phyloP scores from a whole-genome alignment of 495 filamentous ascomycete genomes.

The Penicillium odoratum region DNA sequence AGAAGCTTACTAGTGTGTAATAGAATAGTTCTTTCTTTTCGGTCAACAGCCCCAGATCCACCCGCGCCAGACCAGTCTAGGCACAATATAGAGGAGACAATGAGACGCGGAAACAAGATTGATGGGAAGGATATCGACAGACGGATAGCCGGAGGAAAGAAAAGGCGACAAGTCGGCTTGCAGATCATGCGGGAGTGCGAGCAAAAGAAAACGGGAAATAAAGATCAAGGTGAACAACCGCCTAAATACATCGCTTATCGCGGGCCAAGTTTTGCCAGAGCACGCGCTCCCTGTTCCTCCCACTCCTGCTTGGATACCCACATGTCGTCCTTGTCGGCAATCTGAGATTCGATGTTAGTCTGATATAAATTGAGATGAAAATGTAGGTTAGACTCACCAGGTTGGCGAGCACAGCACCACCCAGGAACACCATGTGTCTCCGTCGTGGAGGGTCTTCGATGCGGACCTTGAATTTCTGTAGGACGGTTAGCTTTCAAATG shows the following conservation, averaged over 20 bases:
- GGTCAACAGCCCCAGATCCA: slow-evolving; percentile 25
- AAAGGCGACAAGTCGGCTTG: slow-evolving; percentile 21
- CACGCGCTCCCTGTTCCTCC: slow-evolving; percentile 86
- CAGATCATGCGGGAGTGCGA: slow-evolving; percentile 26
- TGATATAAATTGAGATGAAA: not conserved
- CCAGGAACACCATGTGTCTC: slow-evolving; percentile 98
- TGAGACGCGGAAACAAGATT: slow-evolving; percentile 20
- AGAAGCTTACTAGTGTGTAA: not conserved
- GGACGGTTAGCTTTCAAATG: slow-evolving; percentile 19
- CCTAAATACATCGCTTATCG: slow-evolving; percentile 48
- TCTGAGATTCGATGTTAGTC: slow-evolving; percentile 46
- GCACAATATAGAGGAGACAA: slow-evolving; percentile 26
- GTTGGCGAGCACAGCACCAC: slow-evolving; percentile 94
- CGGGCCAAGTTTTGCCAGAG: slow-evolving; percentile 87
- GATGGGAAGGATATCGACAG: slow-evolving; percentile 28
- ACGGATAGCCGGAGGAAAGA: slow-evolving; percentile 12
- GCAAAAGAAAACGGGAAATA: slow-evolving; percentile 20
- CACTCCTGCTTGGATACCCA: slow-evolving; percentile 97
- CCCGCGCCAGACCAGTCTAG: slow-evolving; percentile 32
- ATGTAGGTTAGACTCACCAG: slow-evolving; percentile 57
- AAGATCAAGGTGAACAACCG: slow-evolving; percentile 15
- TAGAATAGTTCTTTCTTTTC: slow-evolving; percentile 22
- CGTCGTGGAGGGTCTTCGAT: slow-evolving; percentile 97
- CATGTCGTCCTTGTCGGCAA: slow-evolving; percentile 98
- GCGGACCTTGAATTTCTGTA: slow-evolving; percentile 95